phyloP scores from a whole-genome alignment of 163 green algal species.

The Scenedesmus sp. region DNA sequence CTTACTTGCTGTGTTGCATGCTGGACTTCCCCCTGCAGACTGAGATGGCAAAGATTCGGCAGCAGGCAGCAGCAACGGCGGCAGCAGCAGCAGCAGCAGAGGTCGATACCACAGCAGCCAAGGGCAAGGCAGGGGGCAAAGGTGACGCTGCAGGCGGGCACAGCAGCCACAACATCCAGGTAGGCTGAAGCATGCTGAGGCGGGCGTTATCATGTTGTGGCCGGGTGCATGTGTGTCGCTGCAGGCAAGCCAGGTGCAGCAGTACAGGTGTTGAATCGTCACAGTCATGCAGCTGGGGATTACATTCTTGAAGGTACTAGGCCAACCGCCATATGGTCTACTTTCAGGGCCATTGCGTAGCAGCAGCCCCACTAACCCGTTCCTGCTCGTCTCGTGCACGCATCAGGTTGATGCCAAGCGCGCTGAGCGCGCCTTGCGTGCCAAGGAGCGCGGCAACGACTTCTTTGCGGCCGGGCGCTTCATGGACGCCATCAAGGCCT shows the following conservation, averaged over 20 bases:
- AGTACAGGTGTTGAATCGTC: no score
- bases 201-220: no score
- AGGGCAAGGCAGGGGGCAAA: not conserved
- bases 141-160: not conserved
- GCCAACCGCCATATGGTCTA: no score
- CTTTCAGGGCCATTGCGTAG: no score
- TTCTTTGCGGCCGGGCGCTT: conserved; percentile 59
- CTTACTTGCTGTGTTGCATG: not conserved
- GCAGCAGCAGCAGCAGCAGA: not conserved
- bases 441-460: conserved; percentile 75
- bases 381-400: conserved; percentile 58
- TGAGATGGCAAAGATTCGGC: conserved; percentile 36
- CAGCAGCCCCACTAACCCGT: no score
- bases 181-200: not conserved
- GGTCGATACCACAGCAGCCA: not conserved
- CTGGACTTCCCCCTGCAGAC: not conserved
- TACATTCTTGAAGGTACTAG: no score
- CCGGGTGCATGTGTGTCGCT: no score
- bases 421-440: conserved; percentile 65
- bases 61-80: conserved; percentile 48
- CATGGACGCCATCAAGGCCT: conserved; percentile 52
- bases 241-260: no score
- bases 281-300: no score
- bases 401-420: conserved; percentile 58
- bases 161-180: not conserved